Conservation (phyloP, 1,284 basidiomycete genomes). For the Puccinia coronata region DNA sequence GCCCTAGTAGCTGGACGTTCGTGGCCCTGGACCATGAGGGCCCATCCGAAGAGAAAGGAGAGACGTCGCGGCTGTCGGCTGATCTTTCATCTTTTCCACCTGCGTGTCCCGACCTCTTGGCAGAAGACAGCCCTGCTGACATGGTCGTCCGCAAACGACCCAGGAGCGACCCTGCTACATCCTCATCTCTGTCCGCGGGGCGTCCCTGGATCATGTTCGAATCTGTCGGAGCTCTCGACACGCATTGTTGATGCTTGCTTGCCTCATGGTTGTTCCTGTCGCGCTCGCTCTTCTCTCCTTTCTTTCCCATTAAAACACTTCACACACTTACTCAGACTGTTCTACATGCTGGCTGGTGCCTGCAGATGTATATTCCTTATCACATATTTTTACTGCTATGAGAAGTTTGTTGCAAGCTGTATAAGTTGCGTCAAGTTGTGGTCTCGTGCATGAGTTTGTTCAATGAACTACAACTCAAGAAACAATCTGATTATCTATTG, state of each 20-base stretch:
- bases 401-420: too few species aligned
- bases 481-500: too few species aligned
- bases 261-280: not conserved
- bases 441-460: too few species aligned
- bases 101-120: not conserved
- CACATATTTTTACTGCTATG: too few species aligned
- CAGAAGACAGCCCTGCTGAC: not conserved
- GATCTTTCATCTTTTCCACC: not conserved
- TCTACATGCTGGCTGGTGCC: too few species aligned
- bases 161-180: not conserved
- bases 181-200: not conserved
- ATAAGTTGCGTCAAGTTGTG: too few species aligned
- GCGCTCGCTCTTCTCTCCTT: not conserved
- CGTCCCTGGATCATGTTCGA: conserved; percentile 12
- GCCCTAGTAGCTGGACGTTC: conserved; percentile 37
- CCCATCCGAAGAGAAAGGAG: not conserved
- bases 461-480: too few species aligned
- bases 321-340: too few species aligned
- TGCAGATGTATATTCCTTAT: too few species aligned
- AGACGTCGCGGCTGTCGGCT: not conserved
- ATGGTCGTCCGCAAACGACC: not conserved
- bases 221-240: conserved; percentile 3
- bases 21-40: conserved; percentile 12
- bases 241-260: conserved; percentile 1
- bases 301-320: not conserved